These are phyloP conservation scores for Suillus sp. DNA, from an alignment of 768 basidiomycete genomes.

Conservation along the genomic window DNA sequence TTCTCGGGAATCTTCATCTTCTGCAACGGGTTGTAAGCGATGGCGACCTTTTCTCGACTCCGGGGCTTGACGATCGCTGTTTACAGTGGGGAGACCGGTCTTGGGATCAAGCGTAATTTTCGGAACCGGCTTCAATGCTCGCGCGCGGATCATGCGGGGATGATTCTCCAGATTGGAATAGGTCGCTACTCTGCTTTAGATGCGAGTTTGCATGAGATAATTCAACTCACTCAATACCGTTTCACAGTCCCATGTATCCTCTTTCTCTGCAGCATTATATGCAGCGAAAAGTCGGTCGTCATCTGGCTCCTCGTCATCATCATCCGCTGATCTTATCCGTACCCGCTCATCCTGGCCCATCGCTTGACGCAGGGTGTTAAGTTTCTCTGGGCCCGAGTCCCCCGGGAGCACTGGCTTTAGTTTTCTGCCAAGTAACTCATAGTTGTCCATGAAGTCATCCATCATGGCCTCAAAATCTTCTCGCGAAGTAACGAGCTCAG, in stretches of 20 bases:
- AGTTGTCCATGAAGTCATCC: slow-evolving; percentile 91
- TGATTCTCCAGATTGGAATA: slow-evolving; percentile 99
- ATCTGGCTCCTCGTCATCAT: slow-evolving; percentile 50
- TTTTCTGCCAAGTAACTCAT: slow-evolving; percentile 87
- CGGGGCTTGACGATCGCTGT: slow-evolving; percentile 19
- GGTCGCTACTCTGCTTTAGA: slow-evolving; percentile 60
- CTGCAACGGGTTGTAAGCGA: slow-evolving; percentile 20
- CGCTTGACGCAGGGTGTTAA: slow-evolving; percentile 76
- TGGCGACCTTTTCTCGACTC: slow-evolving; percentile 9
- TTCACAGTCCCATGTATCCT: slow-evolving; percentile 94
- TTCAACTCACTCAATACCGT: slow-evolving; percentile 81
- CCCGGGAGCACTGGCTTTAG: slow-evolving; percentile 77
- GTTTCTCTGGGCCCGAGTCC: slow-evolving; percentile 72
- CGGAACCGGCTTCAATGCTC: slow-evolving; percentile 52
- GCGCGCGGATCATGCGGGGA: slow-evolving; percentile 80
- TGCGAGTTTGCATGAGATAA: neutral
- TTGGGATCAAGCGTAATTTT: slow-evolving; percentile 74
- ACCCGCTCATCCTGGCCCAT: slow-evolving; percentile 72
- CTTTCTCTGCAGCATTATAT: slow-evolving; percentile 47
- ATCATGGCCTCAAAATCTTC: slow-evolving; percentile 91
- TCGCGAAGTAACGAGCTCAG: slow-evolving; percentile 76
- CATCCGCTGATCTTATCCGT: slow-evolving; percentile 43
- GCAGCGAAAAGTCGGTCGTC: slow-evolving; percentile 46
- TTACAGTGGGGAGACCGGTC: slow-evolving; percentile 74
- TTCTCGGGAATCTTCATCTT: slow-evolving; percentile 29